phyloP scores from a whole-genome alignment of 371 early-diverging fungal species.

The Syncephalastrum racemosum region DNA sequence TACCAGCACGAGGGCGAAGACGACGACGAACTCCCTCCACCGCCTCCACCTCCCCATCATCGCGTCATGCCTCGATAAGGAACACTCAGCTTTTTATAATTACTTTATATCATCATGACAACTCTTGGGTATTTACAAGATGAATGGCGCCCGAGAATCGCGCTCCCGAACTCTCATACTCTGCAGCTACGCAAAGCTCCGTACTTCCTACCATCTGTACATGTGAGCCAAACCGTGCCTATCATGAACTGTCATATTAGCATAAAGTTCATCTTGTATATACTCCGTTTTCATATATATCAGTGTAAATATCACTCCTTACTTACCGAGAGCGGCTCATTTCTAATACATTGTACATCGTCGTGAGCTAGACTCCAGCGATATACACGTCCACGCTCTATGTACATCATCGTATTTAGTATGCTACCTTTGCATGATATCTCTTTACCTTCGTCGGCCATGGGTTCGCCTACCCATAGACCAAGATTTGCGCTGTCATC shows the following conservation, averaged over 20 bases:
- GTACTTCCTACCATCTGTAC: constrained; percentile 7
- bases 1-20: no score
- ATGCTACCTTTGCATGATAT: not conserved
- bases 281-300: no score
- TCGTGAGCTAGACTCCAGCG: constrained; percentile 20
- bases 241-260: no score
- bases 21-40: no score
- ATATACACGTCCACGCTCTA: constrained; percentile 43
- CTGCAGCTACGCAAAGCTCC: no score
- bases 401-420: not conserved
- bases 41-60: not conserved
- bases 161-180: no score
- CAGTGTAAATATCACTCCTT: no score
- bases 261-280: not conserved
- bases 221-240: constrained; percentile 45
- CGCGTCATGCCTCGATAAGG: constrained; percentile 2
- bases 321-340: constrained; percentile 19
- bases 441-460: constrained; percentile 39
- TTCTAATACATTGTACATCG: constrained; percentile 21
- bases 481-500: constrained; percentile 8
- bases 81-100: no score
- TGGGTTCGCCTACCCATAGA: constrained; percentile 49
- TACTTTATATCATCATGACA: no score
- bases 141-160: no score
- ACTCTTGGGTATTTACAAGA: no score